Base-by-base conservation (phyloP, 257 asterid genomes). In the Nicotiana benthamiana region DNA sequence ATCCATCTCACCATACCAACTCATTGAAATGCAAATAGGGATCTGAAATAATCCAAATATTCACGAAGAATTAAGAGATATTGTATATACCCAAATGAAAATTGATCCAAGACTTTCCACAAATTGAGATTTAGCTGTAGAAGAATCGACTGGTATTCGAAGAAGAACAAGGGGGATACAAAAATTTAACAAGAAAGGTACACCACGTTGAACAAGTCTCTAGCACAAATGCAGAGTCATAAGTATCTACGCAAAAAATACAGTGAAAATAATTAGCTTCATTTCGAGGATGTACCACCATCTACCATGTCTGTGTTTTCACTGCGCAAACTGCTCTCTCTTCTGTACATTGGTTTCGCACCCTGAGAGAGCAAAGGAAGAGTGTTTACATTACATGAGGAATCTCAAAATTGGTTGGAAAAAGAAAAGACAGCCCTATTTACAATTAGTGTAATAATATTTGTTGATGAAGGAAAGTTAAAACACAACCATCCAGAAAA, bases 251-350 rank as follows among this genome's bases (percentile, higher is more conserved):
- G 26, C 18, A 24, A 62, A 62, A 61, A 59, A 12, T 62, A 62
- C 8, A 60, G 36, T 12, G 9, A 53, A 20, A n/a, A 83, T 60
- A 12, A 65, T 67, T 59, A 77, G 68, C 83, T 75, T 34, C 68
- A 79, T 82, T 80, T 82, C 0, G 82, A 82, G 61, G 85, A 36
- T 18, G 78, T 13, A 34, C 65, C 81, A 46, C 60, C 77, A 51
- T 62, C 79, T 30, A 80, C 60, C 77, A 80, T 64, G n/a, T 80
- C 80, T 26, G 78, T 60, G 78, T 52, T 67, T 83, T 90, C 93
- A 66, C 59, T 83, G 36, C 90, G 88, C 81, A 83, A 76, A 77
- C 91, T 84, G 82, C 87, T 85, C 15, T 87, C 89, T 72, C 91
- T 84, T 18, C 54, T 77, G 48, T 87, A 86, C 46, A 70, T 68